Evolutionary conservation across 495 filamentous ascomycete species (phyloP), one percentile per base, ranked within the genome.

Genomic region (Podospora sp.): DNA sequence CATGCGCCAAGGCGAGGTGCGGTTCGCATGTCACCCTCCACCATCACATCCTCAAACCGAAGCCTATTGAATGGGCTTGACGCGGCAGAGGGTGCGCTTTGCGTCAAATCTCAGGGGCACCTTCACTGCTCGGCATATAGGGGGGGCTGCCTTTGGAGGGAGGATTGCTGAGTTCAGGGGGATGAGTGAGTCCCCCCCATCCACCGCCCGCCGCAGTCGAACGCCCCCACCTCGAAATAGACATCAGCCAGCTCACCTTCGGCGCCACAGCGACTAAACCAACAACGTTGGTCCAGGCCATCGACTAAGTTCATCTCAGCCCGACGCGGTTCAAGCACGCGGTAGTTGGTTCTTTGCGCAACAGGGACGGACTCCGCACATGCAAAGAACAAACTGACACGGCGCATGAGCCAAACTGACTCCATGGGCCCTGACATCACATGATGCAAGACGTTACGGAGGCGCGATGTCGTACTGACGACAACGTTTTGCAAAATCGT

Each of bases 151-250:
- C 14, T 46, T 46, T 26, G n/a, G 53, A 57, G 22, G 22, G 6
- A 57, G 1, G 21, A 21, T 2, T 26, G 53, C 26, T 16, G 26
- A 57, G 21, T 57, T 20, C 57, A 29, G 6, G 57, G 52, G 21
- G 29, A 35, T 21, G 3, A 35, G 9, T 9, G 7, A n/a, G 6
- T 53, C 52, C 52, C 52, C 25, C 52, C 22, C n/a, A 20, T 40
- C 57, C 12, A 8, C 36, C 4, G 53, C 20, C 57, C 1, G 25
- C 57, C 29, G 29, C 29, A 4, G 29, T 33, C 29, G 29, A 33
- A 33, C 29, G 29, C 29, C 29, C 29, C 26, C 57, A 36, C 52
- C 52, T 26, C 16, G 24, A 60, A 60, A 60, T 60, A 60, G 57
- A 60, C 20, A 29, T 60, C 57, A 60, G 57, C 57, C 26, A 21